Conservation (phyloP, 257 asterid species). For the Solanum rostratum region DNA sequence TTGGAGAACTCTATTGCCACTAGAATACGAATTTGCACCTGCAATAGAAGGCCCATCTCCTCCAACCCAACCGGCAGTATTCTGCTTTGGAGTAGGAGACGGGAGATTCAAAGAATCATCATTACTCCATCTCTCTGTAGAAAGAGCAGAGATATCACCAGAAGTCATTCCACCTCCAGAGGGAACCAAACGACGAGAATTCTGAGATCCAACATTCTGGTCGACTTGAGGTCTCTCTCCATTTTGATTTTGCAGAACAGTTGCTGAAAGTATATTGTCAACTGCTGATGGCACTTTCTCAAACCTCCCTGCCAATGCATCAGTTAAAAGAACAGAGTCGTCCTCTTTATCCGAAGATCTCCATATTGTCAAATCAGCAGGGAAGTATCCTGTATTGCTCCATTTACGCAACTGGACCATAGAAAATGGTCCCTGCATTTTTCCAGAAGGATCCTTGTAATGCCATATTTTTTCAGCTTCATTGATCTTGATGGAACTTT, state of each 20-base stretch:
- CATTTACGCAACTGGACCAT: conserved; percentile 83
- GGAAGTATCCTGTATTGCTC: conserved; percentile 89
- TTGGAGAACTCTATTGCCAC: conserved; percentile 30
- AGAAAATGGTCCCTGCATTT: conserved; percentile 94
- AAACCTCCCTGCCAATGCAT: conserved; percentile 79
- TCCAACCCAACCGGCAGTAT: conserved; percentile 24
- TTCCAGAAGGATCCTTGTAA: conserved; percentile 90
- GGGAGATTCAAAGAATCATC: conserved; percentile 42
- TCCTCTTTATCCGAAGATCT: conserved; percentile 43
- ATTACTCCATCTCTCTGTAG: conserved; percentile 36
- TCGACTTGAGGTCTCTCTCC: conserved; percentile 21
- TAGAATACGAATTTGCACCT: conserved; percentile 22
- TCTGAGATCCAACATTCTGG: conserved; percentile 19
- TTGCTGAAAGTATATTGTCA: conserved; percentile 11
- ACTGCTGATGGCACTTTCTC: conserved; percentile 32
- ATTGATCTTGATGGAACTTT: conserved; percentile 44
- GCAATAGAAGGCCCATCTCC: conserved; percentile 22
- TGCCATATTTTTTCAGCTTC: conserved; percentile 88
- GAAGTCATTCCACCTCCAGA: conserved; percentile 6
- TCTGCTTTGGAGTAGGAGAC: conserved; percentile 71
- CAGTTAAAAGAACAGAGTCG: conserved; percentile 48
- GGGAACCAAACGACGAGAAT: background rate
- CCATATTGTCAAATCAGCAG: conserved; percentile 74
- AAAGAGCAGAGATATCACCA: conserved; percentile 19
- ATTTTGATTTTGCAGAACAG: conserved; percentile 8